Base-by-base conservation (phyloP, 192 early-diverging fungal genomes). In the Entomortierella chlamydospora region DNA sequence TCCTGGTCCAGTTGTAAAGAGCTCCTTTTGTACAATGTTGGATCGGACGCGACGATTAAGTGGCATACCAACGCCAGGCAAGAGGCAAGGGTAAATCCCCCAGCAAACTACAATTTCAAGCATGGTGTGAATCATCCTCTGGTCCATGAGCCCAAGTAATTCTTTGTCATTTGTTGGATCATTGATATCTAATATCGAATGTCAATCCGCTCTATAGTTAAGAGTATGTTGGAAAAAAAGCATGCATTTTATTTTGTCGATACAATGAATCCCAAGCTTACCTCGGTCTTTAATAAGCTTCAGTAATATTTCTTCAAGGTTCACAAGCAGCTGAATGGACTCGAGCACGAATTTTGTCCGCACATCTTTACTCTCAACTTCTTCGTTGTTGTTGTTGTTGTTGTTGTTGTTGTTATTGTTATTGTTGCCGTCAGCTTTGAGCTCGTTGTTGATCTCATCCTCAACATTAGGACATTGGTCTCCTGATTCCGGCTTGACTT, bases 31-130 rank as follows among this genome's bases (percentile, higher is more conserved):
- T 11, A 73, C 71, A 68, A 83, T 87, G 31, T 85, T 83, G 7
- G 89, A 92, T 37, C 85, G 74, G 4, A 90, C 84, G 28, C 93
- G 87, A 43, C 86, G 82, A 12, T 82, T 82, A 39, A 94, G 70
- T 8, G 89, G 88, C 45, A 94, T 82, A 1, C 93, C 94, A 0
- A 94, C 89, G 17, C 91, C 92, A 0, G 86, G 85, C 23, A 88
- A 64, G 26, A 93, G 76, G 33, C 84, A 86, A 1, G 94, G 94
- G 60, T 88, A 87, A 13, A 94, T 71, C 10, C 91, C 91, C 88
- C 89, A 89, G 33, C 81, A 90, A 3, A 91, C 83, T 41, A 90
- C 74, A 37, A 90, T 84, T 73, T 92, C 89, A 15, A 92, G 64
- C 59, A 92, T 82, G 22, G 89, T 91, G 63, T 90, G 84, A 25